Percentiles rank a stretch among this genome's conserved stretches.
These are phyloP conservation scores for Gymnopilus dilepis DNA, from an alignment of 768 basidiomycete genomes.

Conservation along the genomic window DNA sequence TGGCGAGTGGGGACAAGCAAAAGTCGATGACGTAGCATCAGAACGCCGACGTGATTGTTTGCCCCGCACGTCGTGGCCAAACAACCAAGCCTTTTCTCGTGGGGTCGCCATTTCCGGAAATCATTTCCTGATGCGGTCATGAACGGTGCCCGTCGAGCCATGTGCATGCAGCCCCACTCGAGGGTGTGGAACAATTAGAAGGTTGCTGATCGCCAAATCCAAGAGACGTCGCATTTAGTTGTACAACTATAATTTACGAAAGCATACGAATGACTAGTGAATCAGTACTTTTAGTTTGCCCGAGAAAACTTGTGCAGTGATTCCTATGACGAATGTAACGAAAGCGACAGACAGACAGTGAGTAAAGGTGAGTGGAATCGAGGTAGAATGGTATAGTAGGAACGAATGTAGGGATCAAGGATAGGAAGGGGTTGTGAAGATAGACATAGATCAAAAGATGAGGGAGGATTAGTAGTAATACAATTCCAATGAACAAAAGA, in stretches of 20 bases:
- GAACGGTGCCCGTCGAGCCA: background rate
- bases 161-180: background rate
- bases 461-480: background rate
- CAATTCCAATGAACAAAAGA: background rate
- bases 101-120: background rate
- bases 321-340: background rate
- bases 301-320: background rate
- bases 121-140: background rate
- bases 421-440: background rate
- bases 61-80: background rate
- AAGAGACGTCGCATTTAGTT: background rate
- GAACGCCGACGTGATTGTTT: background rate
- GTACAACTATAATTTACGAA: slow-evolving; percentile 6
- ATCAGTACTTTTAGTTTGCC: background rate
- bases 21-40: background rate
- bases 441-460: background rate
- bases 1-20: background rate
- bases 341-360: background rate
- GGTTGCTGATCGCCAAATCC: background rate
- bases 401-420: background rate
- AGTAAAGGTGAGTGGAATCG: background rate
- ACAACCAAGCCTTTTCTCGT: background rate
- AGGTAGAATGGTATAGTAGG: background rate
- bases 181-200: background rate
- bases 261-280: background rate